phyloP scores from a whole-genome alignment of 306 rosid species.

The Vigna angularis region DNA sequence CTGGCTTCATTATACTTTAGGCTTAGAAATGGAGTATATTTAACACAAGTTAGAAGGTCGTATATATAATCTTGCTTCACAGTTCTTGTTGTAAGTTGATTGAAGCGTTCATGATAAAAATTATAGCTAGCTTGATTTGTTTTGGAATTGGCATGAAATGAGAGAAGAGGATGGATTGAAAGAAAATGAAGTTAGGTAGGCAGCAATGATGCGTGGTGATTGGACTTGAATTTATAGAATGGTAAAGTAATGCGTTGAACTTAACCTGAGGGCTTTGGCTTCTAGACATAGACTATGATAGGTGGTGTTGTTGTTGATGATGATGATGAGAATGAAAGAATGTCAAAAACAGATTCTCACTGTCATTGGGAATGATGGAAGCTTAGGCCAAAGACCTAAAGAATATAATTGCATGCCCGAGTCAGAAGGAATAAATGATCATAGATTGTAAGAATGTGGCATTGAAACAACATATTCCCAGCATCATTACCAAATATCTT shows the following conservation, averaged over 20 bases:
- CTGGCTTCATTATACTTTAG: slow-evolving; percentile 12
- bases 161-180: slow-evolving; percentile 14
- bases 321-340: slow-evolving; percentile 37
- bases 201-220: slow-evolving; percentile 46
- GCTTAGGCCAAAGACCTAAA: slow-evolving; percentile 34
- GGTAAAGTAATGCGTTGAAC: slow-evolving; percentile 46
- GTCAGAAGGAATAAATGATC: slow-evolving; percentile 40
- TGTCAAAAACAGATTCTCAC: slow-evolving; percentile 39
- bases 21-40: slow-evolving; percentile 7
- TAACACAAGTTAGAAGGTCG: neutral
- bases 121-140: slow-evolving; percentile 41
- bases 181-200: slow-evolving; percentile 48
- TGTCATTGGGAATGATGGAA: slow-evolving; percentile 57
- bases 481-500: slow-evolving; percentile 51
- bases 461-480: slow-evolving; percentile 31
- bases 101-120: slow-evolving; percentile 23
- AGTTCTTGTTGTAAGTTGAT: neutral
- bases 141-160: slow-evolving; percentile 25
- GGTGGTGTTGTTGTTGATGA: neutral
- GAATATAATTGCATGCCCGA: slow-evolving; percentile 41
- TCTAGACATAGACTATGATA: slow-evolving; percentile 44
- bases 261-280: slow-evolving; percentile 39
- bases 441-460: slow-evolving; percentile 27
- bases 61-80: slow-evolving; percentile 4
- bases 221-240: slow-evolving; percentile 17